These are phyloP conservation scores for Fusarium camptoceras DNA, from an alignment of 2,329 filamentous ascomycete genomes.

Conservation along the genomic window DNA sequence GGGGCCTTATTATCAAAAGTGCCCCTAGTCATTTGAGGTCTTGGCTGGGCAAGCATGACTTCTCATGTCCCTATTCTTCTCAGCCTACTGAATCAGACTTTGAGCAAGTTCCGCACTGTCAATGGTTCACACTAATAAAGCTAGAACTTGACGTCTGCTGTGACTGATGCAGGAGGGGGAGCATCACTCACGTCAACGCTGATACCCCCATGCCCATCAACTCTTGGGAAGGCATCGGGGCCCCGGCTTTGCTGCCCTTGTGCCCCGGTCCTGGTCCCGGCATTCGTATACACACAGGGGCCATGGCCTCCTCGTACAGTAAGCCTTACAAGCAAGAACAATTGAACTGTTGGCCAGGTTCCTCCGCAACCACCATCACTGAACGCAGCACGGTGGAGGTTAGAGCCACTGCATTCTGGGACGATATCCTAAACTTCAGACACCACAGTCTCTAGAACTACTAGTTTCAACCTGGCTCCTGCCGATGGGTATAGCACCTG, in stretches of 20 bases:
- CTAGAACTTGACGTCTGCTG: constrained; percentile 18
- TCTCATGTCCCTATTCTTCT: neutral
- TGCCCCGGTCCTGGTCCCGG: constrained; percentile 35
- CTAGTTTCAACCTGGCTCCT: neutral
- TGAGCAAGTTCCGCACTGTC: constrained; percentile 20
- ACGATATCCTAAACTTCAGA: constrained; percentile 11
- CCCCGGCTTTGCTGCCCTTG: constrained; percentile 32
- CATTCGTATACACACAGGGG: constrained; percentile 37
- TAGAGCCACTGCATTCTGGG: constrained; percentile 11
- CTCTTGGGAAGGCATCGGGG: constrained; percentile 29
- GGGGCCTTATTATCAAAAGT: constrained; percentile 22
- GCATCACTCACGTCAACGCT: constrained; percentile 21
- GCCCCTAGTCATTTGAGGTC: constrained; percentile 12
- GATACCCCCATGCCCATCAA: constrained; percentile 21
- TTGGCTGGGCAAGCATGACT: constrained; percentile 12
- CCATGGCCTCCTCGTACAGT: constrained; percentile 35
- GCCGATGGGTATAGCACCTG: neutral
- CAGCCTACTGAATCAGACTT: constrained; percentile 18
- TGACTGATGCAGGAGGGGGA: constrained; percentile 24
- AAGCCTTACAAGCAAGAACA: constrained; percentile 31
- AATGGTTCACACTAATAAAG: constrained; percentile 22
- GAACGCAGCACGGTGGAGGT: constrained; percentile 26
- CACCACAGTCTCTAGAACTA: neutral
- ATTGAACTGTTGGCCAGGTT: constrained; percentile 12
- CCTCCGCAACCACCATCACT: constrained; percentile 22